Evolutionary conservation across 257 asterid species (phyloP).

Genomic region (Solanum chmielewskii): DNA sequence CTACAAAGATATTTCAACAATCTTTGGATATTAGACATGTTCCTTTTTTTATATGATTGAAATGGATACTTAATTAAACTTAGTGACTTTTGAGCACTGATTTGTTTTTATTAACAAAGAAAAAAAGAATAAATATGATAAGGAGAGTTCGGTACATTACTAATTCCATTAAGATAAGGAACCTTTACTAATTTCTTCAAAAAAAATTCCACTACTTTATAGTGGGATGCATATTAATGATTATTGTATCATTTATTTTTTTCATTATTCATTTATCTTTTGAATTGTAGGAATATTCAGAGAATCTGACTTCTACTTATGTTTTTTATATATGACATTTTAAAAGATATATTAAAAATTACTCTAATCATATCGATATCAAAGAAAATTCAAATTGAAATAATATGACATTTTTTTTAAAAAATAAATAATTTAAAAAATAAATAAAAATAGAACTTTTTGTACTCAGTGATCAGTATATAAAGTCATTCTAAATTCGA

Average conservation of each 20-base stretch:
- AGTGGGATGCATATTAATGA: neutral
- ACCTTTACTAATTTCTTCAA: neutral
- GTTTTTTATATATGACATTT: neutral
- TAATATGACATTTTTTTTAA: neutral
- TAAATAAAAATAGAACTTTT: neutral
- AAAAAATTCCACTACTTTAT: neutral
- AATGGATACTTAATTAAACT: neutral
- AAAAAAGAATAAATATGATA: no score
- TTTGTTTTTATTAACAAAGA: neutral
- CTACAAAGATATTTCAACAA: neutral
- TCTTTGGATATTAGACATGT: neutral
- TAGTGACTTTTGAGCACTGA: neutral
- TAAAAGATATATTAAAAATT: neutral
- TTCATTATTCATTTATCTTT: neutral
- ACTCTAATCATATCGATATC: neutral
- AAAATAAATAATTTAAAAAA: accelerated
- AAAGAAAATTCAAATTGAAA: neutral
- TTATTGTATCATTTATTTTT: neutral
- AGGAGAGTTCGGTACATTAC: neutral
- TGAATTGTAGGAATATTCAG: neutral
- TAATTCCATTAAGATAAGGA: no score
- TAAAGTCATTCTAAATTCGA: neutral
- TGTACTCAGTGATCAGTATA: neutral
- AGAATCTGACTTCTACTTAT: neutral
- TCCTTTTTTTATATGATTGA: neutral